Evolutionary conservation across 192 early-diverging fungal species (phyloP).

Genomic region (Backusella tarrabulga): DNA sequence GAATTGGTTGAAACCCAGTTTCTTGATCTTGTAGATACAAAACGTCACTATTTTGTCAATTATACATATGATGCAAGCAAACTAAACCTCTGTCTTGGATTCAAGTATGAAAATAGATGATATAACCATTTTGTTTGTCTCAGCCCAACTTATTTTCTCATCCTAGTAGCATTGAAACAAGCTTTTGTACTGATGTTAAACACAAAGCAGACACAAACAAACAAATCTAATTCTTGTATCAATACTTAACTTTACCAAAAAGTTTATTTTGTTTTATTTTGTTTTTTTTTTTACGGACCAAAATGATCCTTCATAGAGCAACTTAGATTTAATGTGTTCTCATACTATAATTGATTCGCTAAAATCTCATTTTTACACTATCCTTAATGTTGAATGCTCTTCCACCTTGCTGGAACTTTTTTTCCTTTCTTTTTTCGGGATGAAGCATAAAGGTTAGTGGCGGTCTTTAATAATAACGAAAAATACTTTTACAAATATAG

Average conservation of each 20-base stretch:
- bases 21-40: not conserved
- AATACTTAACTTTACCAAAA: not conserved
- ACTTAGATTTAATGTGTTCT: not conserved
- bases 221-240: not conserved
- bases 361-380: not conserved
- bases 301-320: not conserved
- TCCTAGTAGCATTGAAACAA: not conserved
- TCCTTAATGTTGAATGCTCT: not conserved
- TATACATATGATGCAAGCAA: not conserved
- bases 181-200: not conserved
- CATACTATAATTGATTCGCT: not conserved
- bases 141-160: not conserved
- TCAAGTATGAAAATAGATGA: not conserved
- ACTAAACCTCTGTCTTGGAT: not conserved
- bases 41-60: not conserved
- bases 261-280: not conserved
- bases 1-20: not conserved
- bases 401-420: not conserved
- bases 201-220: not conserved
- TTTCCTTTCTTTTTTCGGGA: not conserved
- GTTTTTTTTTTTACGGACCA: not conserved
- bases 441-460: not conserved
- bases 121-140: not conserved
- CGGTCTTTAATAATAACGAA: not conserved
- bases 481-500: not conserved